These are phyloP conservation scores for Boletus huronensis DNA, from an alignment of 768 basidiomycete genomes.

Conservation along the genomic window DNA sequence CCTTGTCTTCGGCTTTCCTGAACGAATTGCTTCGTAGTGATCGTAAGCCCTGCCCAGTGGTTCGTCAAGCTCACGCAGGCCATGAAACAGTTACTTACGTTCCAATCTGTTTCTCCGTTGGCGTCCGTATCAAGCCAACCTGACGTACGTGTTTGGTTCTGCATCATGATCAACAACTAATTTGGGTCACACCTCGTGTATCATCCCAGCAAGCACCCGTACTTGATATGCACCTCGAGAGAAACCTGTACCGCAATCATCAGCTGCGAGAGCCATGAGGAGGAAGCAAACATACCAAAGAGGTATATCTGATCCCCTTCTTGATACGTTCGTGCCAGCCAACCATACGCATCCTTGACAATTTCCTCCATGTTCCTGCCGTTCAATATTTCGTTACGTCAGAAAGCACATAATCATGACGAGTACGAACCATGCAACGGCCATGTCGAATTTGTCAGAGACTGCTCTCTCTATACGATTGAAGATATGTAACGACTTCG, in stretches of 20 bases:
- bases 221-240: conserved; percentile 44
- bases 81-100: conserved; percentile 10
- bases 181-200: conserved; percentile 28
- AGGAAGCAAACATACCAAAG: conserved; percentile 24
- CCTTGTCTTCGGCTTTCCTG: conserved; percentile 17
- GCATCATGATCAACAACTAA: background rate
- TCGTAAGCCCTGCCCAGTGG: conserved; percentile 14
- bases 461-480: conserved; percentile 14
- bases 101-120: conserved; percentile 34
- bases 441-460: conserved; percentile 33
- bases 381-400: background rate
- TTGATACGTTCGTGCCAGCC: conserved; percentile 31
- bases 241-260: conserved; percentile 27
- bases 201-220: conserved; percentile 40
- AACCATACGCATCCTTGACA: conserved; percentile 33
- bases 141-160: background rate
- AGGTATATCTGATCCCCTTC: conserved; percentile 35
- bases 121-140: conserved; percentile 33
- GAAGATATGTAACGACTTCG: conserved; percentile 26
- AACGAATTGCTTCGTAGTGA: conserved; percentile 17
- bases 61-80: background rate
- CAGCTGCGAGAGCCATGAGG: background rate
- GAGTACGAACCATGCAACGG: conserved; percentile 35
- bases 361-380: conserved; percentile 36
- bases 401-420: background rate